Base-by-base conservation (phyloP, 345 rosid species). In the Trapa bicornis region DNA sequence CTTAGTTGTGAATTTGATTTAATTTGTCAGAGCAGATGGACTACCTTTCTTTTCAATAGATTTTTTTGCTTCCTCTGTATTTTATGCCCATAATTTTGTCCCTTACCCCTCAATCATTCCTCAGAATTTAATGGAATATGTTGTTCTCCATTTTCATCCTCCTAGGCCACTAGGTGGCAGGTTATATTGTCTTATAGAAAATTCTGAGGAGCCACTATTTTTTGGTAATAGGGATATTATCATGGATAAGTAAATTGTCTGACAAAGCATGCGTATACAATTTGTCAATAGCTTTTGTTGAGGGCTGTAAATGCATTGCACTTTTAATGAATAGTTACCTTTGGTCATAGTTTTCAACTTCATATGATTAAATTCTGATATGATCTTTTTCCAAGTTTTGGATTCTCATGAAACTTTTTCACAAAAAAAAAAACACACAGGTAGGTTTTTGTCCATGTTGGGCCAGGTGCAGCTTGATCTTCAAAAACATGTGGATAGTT, bases 401-500 rank as follows among this genome's bases (percentile, higher is more conserved):
- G 13, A 33, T 45, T 66, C 56, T 65, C 33, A 47, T 50, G 61
- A 22, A 48, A 52, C 37, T 62, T 62, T 38, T 37, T 58, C 64
- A 3, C 43, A 4, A 14, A 11, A 16, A 4, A 14, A 11, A 16
- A 67, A 57, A 70, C 64, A 32, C 79, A 76, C 90, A 91, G 98
- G 91, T 75, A 81, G 73, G 68, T 72, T 88, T 65, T 76, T 95
- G 76, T 76, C 76, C 61, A 81, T 84, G 94, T 73, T 95, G 80
- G 94, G 96, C 68, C 76, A 87, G 64, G 85, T 78, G 81, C 99
- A 95, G 76, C 76, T 81, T 75, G 92, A 95, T 79, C 93, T 95
- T 68, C 96, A 86, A 68, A 86, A 81, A 71, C 88, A 89, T 75
- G 85, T 91, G 57, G 98, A 95, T 72, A 81, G 76, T 70, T 95